Base-by-base conservation (phyloP, 2,329 filamentous ascomycete species). In the Fusarium palustre region DNA sequence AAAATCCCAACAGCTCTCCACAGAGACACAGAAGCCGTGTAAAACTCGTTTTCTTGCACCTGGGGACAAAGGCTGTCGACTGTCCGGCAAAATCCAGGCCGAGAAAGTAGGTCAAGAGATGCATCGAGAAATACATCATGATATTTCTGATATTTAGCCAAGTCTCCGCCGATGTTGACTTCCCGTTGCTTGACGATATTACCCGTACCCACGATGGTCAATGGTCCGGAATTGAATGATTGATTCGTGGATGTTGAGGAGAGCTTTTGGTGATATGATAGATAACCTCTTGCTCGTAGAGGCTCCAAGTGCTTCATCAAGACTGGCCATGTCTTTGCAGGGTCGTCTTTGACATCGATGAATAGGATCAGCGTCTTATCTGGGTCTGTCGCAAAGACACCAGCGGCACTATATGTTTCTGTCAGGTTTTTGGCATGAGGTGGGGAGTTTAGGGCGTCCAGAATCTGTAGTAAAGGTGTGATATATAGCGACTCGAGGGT, bases 131-230 rank as follows among this genome's bases (percentile, higher is more conserved):
- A 91, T 54, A 86, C 82, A 75, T 91, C 88, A 38, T 88, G 81
- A 9, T 73, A 54, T 11, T 59, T 58, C 11, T 46, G 49, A 60
- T 66, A 73, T 38, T 43, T 36, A 11, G 25, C 34, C 2, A 52
- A 31, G 36, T 73, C 56, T 3, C 55, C 1, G 1, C 71, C 71
- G 10, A 69, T 52, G 9, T 73, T 73, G 2, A 73, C 66, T 25
- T 72, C 71, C 60, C 71, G 65, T 1, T 62, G 57, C 9, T 46
- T 65, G 34, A 28, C 55, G 7, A 76, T 70, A 41, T 87, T 87
- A 10, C 91, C 91, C 0, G 90, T 91, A 1, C 87, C 89, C 3
- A 93, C 88, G 1, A 92, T 84, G 0, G 90, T 92, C 22, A 93
- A 76, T 2, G 88, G 87, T 0, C 90, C 82, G 7, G 56, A 62